These are phyloP conservation scores for Linaria vulgaris DNA, from an alignment of 257 asterid species.

Conservation along the genomic window DNA sequence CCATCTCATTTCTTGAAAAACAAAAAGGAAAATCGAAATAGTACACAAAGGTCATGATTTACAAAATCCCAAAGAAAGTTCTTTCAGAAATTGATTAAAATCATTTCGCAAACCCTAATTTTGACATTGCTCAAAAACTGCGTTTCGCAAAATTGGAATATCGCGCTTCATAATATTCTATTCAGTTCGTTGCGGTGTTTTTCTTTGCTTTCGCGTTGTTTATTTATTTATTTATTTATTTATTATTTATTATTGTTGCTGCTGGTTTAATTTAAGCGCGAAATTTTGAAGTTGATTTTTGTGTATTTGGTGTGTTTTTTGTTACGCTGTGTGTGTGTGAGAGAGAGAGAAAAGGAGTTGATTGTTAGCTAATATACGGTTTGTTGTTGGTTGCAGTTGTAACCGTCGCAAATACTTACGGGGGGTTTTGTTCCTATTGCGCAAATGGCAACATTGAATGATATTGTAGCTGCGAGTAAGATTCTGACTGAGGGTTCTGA, in stretches of 20 bases:
- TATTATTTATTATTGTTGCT: no score
- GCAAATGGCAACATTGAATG: conserved; percentile 24
- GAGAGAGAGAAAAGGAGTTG: neutral
- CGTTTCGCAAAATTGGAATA: neutral
- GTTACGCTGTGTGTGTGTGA: neutral
- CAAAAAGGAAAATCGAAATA: no score
- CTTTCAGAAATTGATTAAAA: no score
- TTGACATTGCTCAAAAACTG: neutral
- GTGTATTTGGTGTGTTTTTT: neutral
- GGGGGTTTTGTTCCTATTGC: neutral
- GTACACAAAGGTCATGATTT: no score
- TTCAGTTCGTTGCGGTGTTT: no score
- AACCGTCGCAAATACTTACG: neutral
- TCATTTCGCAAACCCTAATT: conserved; percentile 33
- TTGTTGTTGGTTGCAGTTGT: conserved; percentile 9
- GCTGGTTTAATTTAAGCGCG: no score
- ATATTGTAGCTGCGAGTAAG: conserved; percentile 20
- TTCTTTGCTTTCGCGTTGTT: no score
- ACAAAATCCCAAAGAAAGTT: no score
- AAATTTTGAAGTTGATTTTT: neutral
- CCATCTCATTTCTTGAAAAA: no score
- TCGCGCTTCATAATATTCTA: neutral
- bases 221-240: no score
- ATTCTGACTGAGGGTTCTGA: conserved; percentile 23
- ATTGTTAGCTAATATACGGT: no score